Percentiles rank a stretch among this genome's conserved stretches.
Conservation (phyloP, 345 rosid genomes). For the Pistacia atlantica region DNA sequence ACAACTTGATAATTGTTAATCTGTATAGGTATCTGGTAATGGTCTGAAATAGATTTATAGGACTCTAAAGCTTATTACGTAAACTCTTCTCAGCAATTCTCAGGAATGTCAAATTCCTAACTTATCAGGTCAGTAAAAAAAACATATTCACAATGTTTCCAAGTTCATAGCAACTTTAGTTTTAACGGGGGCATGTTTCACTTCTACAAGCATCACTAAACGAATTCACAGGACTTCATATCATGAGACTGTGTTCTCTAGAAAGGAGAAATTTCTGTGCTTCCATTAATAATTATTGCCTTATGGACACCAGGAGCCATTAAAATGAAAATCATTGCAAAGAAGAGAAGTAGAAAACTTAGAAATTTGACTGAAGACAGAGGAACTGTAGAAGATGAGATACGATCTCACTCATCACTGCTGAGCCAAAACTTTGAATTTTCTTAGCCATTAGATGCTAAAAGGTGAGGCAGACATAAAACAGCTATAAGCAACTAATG, state of each 20-base stretch:
- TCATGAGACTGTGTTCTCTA: neutral
- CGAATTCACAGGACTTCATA: neutral
- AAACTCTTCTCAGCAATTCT: neutral
- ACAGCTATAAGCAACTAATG: neutral
- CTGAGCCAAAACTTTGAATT: neutral
- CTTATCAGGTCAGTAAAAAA: neutral
- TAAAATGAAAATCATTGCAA: neutral
- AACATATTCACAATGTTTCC: neutral
- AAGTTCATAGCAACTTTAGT: neutral
- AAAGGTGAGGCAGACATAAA: neutral
- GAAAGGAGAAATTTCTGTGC: neutral
- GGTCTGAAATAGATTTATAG: neutral
- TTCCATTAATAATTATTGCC: neutral
- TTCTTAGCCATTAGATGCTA: neutral
- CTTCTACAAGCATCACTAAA: slow-evolving; percentile 6
- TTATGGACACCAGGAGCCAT: neutral
- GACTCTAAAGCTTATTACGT: neutral
- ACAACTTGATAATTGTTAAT: neutral
- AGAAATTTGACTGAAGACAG: neutral
- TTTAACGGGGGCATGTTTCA: neutral
- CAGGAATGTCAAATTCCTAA: neutral
- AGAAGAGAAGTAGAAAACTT: neutral
- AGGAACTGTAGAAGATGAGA: neutral
- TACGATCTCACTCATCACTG: neutral
- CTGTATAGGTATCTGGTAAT: neutral